Conservation (phyloP, 1,139 yeast genomes). For the Yamadazyma atlantica region DNA sequence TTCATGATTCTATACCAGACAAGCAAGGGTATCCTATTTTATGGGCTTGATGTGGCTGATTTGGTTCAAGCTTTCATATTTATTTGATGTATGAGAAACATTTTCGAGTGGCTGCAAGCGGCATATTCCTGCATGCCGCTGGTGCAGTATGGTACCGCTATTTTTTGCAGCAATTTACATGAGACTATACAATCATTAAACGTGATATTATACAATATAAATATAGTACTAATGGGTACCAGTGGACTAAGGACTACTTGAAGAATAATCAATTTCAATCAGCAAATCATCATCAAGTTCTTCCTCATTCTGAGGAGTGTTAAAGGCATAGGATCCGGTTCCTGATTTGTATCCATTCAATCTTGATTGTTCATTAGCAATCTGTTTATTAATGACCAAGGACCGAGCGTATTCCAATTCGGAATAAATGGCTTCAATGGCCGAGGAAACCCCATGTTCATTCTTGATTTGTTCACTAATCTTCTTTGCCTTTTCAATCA, state of each 20-base stretch:
- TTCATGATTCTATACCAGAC: too few species aligned
- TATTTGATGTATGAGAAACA: too few species aligned
- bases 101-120: too few species aligned
- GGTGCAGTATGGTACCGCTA: too few species aligned
- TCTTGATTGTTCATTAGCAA: slow-evolving; percentile 14
- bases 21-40: too few species aligned
- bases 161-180: too few species aligned
- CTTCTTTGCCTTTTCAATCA: slow-evolving; percentile 61
- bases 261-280: slow-evolving; percentile 8
- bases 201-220: too few species aligned
- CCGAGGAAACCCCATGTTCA: slow-evolving; percentile 79
- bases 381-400: slow-evolving; percentile 27
- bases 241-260: slow-evolving; percentile 5
- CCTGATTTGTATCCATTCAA: slow-evolving; percentile 8
- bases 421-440: slow-evolving; percentile 73
- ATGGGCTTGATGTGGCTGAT: too few species aligned
- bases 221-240: too few species aligned
- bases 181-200: not conserved
- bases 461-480: slow-evolving; percentile 61
- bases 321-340: slow-evolving; percentile 6
- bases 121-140: too few species aligned
- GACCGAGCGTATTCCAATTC: slow-evolving; percentile 75
- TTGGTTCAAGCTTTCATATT: too few species aligned
- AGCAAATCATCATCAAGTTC: slow-evolving; percentile 9
- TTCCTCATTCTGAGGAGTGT: slow-evolving; percentile 9